These are phyloP conservation scores for Pythium grandisporangium DNA, from an alignment of 352 stramenopile genomes.

Conservation along the genomic window DNA sequence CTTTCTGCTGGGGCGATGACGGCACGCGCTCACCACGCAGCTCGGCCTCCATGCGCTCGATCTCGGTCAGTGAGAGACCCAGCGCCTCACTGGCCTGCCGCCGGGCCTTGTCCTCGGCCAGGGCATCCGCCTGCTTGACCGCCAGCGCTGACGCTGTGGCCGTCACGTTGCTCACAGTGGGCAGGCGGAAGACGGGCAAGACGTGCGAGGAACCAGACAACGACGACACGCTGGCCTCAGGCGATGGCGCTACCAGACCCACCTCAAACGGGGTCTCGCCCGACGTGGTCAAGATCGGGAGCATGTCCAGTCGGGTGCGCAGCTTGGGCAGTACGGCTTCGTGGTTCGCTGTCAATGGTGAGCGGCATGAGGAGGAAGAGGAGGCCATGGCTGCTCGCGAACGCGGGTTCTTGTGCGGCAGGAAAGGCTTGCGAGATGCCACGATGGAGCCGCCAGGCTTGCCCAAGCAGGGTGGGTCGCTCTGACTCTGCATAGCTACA, in stretches of 20 bases:
- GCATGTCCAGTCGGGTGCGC: constrained; percentile 43
- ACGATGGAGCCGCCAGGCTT: no score
- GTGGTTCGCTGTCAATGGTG: constrained; percentile 4
- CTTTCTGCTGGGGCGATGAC: constrained; percentile 3
- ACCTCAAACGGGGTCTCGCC: constrained; percentile 72
- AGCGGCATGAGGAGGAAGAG: no score
- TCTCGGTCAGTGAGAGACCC: constrained; percentile 55
- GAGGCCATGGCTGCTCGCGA: background rate
- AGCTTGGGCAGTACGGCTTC: constrained; percentile 9
- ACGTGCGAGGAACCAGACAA: constrained; percentile 23
- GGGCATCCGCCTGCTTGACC: constrained; percentile 24
- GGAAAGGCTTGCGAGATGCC: constrained; percentile 27
- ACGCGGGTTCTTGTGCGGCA: constrained; percentile 33
- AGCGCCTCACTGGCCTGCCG: constrained; percentile 56
- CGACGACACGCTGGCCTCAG: background rate
- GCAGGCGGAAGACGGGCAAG: constrained; percentile 62
- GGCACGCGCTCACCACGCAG: constrained; percentile 15
- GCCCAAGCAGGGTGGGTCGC: no score
- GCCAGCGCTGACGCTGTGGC: constrained; percentile 24
- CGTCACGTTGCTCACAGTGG: constrained; percentile 40
- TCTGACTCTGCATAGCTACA: no score
- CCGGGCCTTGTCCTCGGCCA: constrained; percentile 42
- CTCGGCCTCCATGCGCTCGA: constrained; percentile 48
- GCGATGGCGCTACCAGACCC: constrained; percentile 19
- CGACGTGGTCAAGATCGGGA: constrained; percentile 58